Percentiles rank a stretch among this genome's conserved stretches.
Conservation (phyloP, 1,139 yeast species). For the Protomyces gravidus region DNA sequence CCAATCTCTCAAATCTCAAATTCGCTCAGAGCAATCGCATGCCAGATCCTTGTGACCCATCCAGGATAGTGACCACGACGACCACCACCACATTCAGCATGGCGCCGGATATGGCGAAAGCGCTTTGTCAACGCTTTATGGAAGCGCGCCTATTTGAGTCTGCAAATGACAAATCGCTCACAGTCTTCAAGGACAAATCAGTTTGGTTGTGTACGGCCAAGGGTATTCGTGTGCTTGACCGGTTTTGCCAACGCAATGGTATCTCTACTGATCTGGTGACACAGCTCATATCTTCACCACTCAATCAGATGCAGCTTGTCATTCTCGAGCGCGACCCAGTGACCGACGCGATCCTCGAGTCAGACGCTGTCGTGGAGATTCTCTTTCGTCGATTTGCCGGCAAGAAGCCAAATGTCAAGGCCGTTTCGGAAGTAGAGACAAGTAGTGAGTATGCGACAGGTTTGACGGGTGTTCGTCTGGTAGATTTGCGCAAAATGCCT, state of each 20-base stretch:
- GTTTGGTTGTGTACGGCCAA: constrained; percentile 84
- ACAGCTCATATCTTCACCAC: constrained; percentile 49
- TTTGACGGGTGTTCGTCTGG: constrained; percentile 31
- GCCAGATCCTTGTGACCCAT: constrained; percentile 38
- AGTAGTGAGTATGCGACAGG: constrained; percentile 29
- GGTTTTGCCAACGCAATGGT: constrained; percentile 58
- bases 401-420: constrained; percentile 64
- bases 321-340: constrained; percentile 60
- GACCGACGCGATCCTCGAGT: constrained; percentile 60
- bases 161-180: constrained; percentile 67
- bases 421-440: constrained; percentile 43
- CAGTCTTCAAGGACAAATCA: constrained; percentile 46
- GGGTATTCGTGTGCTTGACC: constrained; percentile 67
- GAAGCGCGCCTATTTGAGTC: constrained; percentile 67
- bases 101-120: constrained; percentile 50
- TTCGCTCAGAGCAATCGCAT: constrained; percentile 49
- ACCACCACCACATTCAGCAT: constrained; percentile 61
- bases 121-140: constrained; percentile 55
- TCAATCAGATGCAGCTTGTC: constrained; percentile 71
- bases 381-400: constrained; percentile 67
- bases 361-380: constrained; percentile 61
- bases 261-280: constrained; percentile 46
- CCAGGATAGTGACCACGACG: constrained; percentile 40
- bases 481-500: constrained; percentile 31
- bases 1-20: constrained; percentile 45